These are phyloP conservation scores for Moesziomyces antarcticus DNA, from an alignment of 1,284 basidiomycete species.

Conservation along the genomic window DNA sequence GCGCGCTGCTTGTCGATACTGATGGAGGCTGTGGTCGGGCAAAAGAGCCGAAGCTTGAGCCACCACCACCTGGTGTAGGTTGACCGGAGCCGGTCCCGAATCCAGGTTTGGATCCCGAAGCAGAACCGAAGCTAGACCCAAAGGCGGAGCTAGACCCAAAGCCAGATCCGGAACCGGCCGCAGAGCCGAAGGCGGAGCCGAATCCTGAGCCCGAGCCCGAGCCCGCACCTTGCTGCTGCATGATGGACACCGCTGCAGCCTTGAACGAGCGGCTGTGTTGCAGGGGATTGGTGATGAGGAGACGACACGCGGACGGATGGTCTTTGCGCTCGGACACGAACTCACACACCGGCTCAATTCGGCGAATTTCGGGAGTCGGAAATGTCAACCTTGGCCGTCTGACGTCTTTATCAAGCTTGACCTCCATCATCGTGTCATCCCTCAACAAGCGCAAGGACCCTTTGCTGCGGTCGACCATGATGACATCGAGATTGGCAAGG, in stretches of 20 bases:
- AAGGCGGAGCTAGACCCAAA: slow-evolving; percentile 5
- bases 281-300: not conserved
- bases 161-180: not conserved
- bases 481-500: too few species aligned
- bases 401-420: too few species aligned
- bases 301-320: not conserved
- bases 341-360: too few species aligned
- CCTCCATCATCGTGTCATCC: too few species aligned
- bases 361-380: not conserved
- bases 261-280: not conserved
- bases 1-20: slow-evolving; percentile 22
- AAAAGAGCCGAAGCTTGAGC: slow-evolving; percentile 18
- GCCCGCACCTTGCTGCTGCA: not conserved
- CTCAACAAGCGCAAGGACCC: too few species aligned
- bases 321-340: too few species aligned
- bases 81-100: not conserved
- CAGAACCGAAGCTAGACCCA: slow-evolving; percentile 7
- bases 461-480: too few species aligned
- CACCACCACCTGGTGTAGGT: not conserved
- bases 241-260: not conserved
- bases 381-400: too few species aligned
- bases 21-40: slow-evolving; percentile 16
- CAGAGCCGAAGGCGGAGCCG: not conserved
- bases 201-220: not conserved
- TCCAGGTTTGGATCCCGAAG: not conserved